Evolutionary conservation across 148 eudicot genomes (phyloP), one percentile per base, ranked within the genome.

Genomic region (Silene conica): DNA sequence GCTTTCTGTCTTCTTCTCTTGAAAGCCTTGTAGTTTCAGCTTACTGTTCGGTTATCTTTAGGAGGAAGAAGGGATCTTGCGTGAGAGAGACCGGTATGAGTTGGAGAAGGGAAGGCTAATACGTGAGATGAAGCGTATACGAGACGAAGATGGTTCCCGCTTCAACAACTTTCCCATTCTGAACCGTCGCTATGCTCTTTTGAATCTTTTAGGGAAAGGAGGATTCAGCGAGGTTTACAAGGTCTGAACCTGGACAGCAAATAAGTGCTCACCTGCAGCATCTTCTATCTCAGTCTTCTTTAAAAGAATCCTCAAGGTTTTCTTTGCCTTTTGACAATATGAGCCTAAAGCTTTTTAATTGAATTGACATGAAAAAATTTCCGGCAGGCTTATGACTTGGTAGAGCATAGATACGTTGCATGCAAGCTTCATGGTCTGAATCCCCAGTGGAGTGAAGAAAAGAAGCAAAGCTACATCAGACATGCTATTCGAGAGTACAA

Each of bases 81-180:
- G 97, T 15, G 98, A 95, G 85, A 87, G 96, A 80, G 98, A 95
- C 50, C 87, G 98, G 6, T 87, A 88, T 79, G 98, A 95, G 79
- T 54, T 90, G 67, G 98, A 95, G 78, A 95, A 95, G 84, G 98
- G 96, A 76, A 87, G 91, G 80, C 97, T 92, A 65, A 95, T 95
- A 81, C 98, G 98, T 71, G 98, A 95, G 84, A 95, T 95, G 98
- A 95, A 95, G 85, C 98, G 98, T 61, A 88, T 95, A 74, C 76
- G 98, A 45, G 98, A 95, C 80, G 98, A 95, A 81, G 98, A 95
- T 82, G 97, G 97, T 79, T 94, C 98, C 22, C 93, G 96, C 26
- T 94, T 92, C 75, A 94, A 94, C 78, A 90, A 85, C 85, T 95
- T 86, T 79, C 98, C 88, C 64, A 90, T 95, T 61, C 69, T 95